phyloP scores from a whole-genome alignment of 2,329 filamentous ascomycete species.

The Esteya vermicola region DNA sequence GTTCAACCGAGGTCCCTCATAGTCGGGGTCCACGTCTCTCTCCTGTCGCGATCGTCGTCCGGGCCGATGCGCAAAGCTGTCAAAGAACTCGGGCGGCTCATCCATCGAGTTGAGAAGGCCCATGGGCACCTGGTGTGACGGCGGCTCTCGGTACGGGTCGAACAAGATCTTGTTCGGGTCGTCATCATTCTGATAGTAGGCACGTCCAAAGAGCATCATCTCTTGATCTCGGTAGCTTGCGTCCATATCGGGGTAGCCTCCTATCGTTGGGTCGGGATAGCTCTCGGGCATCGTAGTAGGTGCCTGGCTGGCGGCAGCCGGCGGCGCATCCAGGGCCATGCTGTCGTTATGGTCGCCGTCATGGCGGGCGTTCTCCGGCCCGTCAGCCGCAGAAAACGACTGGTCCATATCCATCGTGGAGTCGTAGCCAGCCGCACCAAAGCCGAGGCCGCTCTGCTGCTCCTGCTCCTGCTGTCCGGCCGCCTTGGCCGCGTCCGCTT shows the following conservation, averaged over 20 bases:
- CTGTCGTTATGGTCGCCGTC: too few relatives aligned
- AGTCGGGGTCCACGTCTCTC: constrained; percentile 40
- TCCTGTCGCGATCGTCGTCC: constrained; percentile 39
- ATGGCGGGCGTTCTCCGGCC: too few relatives aligned
- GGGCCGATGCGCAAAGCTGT: constrained; percentile 36
- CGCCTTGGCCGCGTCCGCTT: constrained; percentile 43
- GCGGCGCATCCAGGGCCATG: too few relatives aligned
- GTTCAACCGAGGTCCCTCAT: constrained; percentile 26
- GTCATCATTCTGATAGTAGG: constrained; percentile 47
- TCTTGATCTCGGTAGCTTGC: not conserved
- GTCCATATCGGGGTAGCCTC: too few relatives aligned
- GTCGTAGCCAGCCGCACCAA: too few relatives aligned
- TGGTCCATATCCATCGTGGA: not conserved
- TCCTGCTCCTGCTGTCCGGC: constrained; percentile 21
- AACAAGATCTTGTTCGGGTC: constrained; percentile 44
- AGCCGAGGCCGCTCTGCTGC: too few relatives aligned
- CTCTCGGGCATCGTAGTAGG: too few relatives aligned
- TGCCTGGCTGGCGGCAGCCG: too few relatives aligned
- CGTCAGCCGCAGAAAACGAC: not conserved
- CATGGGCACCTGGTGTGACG: constrained; percentile 25
- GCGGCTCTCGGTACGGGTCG: constrained; percentile 40
- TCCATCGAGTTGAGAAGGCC: constrained; percentile 25
- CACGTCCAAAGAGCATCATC: constrained; percentile 36
- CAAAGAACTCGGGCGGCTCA: constrained; percentile 38
- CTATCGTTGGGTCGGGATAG: constrained; percentile 17